phyloP scores from a whole-genome alignment of 257 asterid genomes.

The Echium plantagineum region DNA sequence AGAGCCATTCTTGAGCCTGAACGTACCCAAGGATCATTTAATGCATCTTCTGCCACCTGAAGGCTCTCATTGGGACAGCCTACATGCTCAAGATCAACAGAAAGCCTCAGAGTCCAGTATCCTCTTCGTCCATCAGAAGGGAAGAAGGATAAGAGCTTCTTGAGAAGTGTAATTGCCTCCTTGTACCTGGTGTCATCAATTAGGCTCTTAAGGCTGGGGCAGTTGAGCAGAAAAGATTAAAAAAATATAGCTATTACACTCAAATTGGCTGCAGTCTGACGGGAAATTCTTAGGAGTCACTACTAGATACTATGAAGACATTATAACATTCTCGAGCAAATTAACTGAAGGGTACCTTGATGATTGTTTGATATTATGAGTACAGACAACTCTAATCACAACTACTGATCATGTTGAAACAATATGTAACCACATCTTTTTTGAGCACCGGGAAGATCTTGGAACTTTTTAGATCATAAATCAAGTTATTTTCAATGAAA shows the following conservation, averaged over 20 bases:
- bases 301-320: no score
- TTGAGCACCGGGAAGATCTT: background rate
- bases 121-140: conserved; percentile 78
- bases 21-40: conserved; percentile 85
- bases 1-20: conserved; percentile 84
- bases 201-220: conserved; percentile 1
- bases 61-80: conserved; percentile 73
- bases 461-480: background rate
- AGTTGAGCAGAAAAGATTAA: background rate
- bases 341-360: no score
- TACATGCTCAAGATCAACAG: conserved; percentile 81
- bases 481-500: background rate
- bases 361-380: background rate
- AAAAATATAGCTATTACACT: background rate
- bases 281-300: no score
- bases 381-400: background rate
- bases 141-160: conserved; percentile 44
- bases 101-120: conserved; percentile 81
- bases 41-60: conserved; percentile 68
- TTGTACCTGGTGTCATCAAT: conserved; percentile 38
- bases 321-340: no score
- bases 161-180: conserved; percentile 66
- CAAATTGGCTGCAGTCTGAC: background rate
- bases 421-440: background rate
- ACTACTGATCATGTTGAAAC: background rate